Base-by-base conservation (phyloP, 1,284 basidiomycete species). In the Inonotus obliquus region DNA sequence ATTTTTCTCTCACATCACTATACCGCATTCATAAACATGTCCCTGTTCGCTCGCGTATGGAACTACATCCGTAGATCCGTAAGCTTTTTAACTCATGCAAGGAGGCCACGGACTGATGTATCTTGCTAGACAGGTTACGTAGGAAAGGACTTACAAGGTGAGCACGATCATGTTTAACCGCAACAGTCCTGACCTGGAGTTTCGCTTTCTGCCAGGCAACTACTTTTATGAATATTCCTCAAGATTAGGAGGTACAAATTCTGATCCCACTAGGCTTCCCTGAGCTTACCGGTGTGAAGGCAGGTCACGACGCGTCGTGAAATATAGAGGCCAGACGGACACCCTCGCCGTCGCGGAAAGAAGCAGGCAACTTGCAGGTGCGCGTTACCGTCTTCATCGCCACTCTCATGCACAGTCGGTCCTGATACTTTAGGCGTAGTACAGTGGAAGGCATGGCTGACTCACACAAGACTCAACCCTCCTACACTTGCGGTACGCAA, bases 391-490 rank as follows among this genome's bases (percentile, higher is more conserved):
- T 52, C 59, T 58, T 53, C 57, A 52, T 52, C 44, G 48, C 6
- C 61, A 10, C 39, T 35, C 25, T 27, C 39, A 23, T 4, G 14
- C 25, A 47, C 32, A 54, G 51, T 37, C 41, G 38, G 49, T 59
- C 0, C 60, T 44, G 37, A 53, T 39, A 58, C 5, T 44, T 57
- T 21, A 27, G 23, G 54, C 9, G 35, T 60, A 71, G 70, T 72
- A 4, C 70, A 72, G 54, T 70, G 70, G 70, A 65, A 64, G 35
- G 65, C 70, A 17, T 72, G 70, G 70, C 59, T 72, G 1, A 67
- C 70, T 2, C 68, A 71, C 49, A 72, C 70, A 0, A 66, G 70
- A 27, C 55, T 54, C 13, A 39, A 68, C 48, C 65, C 70, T 7
- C 70, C 70, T 2, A 54, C 67, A 6, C 54, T 68, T 5, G 65